Percentiles rank a stretch among this genome's conserved stretches.
Conservation (phyloP, 371 early-diverging fungal genomes). For the Mucor ambiguus region DNA sequence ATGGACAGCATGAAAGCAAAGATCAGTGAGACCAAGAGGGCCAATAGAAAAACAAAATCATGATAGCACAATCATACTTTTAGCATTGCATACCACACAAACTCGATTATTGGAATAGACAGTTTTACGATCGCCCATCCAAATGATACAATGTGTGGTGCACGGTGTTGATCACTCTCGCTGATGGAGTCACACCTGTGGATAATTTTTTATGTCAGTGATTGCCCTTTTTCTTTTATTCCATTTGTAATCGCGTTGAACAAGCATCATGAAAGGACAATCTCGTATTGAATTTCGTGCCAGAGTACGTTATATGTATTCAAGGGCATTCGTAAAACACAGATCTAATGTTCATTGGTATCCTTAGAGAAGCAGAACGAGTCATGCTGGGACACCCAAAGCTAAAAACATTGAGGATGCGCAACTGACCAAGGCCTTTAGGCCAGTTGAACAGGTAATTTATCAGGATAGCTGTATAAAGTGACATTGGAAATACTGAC, state of each 20-base stretch:
- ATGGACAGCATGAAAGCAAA: neutral
- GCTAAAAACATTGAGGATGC: neutral
- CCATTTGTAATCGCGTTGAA: neutral
- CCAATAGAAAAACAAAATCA: too few species aligned
- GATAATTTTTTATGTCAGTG: neutral
- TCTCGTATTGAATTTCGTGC: constrained; percentile 9
- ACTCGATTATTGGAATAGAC: neutral
- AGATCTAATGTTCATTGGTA: neutral
- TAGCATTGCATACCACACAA: too few species aligned
- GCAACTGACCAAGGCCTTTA: neutral
- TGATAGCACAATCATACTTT: neutral
- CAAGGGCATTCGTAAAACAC: neutral
- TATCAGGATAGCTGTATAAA: neutral
- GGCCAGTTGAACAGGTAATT: constrained; percentile 2
- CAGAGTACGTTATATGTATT: constrained; percentile 8
- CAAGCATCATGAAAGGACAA: constrained; percentile 14
- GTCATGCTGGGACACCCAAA: neutral
- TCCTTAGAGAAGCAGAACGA: neutral
- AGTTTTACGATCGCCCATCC: neutral
- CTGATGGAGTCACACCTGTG: neutral
- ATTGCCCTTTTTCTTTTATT: neutral
- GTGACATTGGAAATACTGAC: neutral
- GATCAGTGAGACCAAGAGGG: neutral
- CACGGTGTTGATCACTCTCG: neutral
- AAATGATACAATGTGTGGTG: neutral